These are phyloP conservation scores for Amaranthus hypochondriacus DNA, from an alignment of 148 eudicot genomes.

Conservation along the genomic window DNA sequence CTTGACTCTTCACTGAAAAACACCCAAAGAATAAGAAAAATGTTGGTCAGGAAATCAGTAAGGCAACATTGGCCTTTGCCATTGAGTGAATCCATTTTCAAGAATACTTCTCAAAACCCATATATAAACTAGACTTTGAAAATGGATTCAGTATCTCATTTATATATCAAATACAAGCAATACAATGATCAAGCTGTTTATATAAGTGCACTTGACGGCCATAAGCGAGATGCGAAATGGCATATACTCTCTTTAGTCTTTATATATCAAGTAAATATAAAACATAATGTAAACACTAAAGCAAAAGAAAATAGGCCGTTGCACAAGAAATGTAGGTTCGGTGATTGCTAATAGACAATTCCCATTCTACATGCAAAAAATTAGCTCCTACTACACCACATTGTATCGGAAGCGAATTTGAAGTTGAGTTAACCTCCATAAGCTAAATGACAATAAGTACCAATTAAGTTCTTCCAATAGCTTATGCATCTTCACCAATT, in stretches of 20 bases:
- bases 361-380: not conserved
- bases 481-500: not conserved
- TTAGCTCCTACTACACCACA: slow-evolving; percentile 2
- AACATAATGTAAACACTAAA: not conserved
- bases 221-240: not conserved
- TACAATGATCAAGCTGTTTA: not conserved
- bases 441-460: not conserved
- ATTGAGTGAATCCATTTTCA: not conserved
- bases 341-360: not conserved
- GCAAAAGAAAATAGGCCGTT: not conserved
- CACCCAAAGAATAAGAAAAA: slow-evolving; percentile 11
- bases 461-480: not conserved
- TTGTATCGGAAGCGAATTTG: not conserved
- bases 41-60: not conserved
- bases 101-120: not conserved
- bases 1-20: slow-evolving; percentile 62
- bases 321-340: not conserved
- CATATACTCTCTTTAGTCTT: not conserved
- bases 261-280: not conserved
- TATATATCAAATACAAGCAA: not conserved
- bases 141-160: not conserved
- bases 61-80: not conserved
- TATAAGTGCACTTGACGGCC: not conserved
- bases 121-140: not conserved
- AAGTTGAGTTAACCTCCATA: not conserved